Conservation (phyloP, 352 stramenopile genomes). For the Lagenidium giganteum region DNA sequence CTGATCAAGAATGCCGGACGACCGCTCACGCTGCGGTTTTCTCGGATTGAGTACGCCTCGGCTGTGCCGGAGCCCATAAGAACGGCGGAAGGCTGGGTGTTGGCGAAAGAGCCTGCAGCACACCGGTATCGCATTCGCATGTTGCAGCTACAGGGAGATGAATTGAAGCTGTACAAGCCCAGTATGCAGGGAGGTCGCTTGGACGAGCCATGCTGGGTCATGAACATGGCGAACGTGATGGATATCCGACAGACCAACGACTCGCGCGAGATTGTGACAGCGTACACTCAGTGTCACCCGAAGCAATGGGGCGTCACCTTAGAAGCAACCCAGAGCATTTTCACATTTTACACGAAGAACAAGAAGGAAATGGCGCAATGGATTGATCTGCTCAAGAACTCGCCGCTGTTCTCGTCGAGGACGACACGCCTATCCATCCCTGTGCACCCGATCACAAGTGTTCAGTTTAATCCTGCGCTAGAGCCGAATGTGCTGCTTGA, state of each 20-base stretch:
- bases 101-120: conserved; percentile 75
- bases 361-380: conserved; percentile 78
- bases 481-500: conserved; percentile 67
- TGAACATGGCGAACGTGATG: conserved; percentile 80
- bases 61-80: conserved; percentile 15
- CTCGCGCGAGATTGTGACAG: conserved; percentile 63
- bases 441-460: conserved; percentile 71
- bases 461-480: conserved; percentile 64
- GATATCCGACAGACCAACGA: conserved; percentile 84
- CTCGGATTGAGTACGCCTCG: conserved; percentile 50
- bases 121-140: conserved; percentile 77
- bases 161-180: conserved; percentile 80
- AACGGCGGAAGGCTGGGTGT: conserved; percentile 79
- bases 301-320: conserved; percentile 85
- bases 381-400: conserved; percentile 87
- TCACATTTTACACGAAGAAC: conserved; percentile 82
- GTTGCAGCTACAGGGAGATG: conserved; percentile 75
- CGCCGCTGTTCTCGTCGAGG: conserved; percentile 57
- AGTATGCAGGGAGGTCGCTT: conserved; percentile 73
- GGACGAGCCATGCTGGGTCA: conserved; percentile 61
- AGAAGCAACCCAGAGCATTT: conserved; percentile 74
- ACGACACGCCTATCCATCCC: conserved; percentile 65
- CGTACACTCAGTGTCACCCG: conserved; percentile 77
- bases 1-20: conserved; percentile 63
- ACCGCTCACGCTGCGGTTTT: conserved; percentile 81